Evolutionary conservation across 106 monocot genomes (phyloP).

Genomic region (Dendrobium chrysotoxum): DNA sequence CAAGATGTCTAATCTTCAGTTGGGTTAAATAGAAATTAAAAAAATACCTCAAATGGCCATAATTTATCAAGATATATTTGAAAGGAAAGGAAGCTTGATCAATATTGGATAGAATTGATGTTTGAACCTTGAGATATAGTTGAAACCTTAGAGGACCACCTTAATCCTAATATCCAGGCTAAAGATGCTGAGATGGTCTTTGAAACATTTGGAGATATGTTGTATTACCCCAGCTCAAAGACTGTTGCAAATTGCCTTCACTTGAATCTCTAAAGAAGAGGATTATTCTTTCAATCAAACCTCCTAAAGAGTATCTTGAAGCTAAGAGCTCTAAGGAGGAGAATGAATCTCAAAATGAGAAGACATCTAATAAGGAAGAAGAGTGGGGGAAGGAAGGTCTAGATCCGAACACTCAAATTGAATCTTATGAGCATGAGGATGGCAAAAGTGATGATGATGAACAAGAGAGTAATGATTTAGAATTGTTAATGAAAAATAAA

Average conservation of each 20-base stretch:
- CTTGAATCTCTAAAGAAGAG: constrained; percentile 60
- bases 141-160: constrained; percentile 56
- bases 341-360: constrained; percentile 17
- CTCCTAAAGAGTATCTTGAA: constrained; percentile 80
- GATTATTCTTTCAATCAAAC: constrained; percentile 81
- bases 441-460: constrained; percentile 24
- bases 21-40: too few relatives aligned
- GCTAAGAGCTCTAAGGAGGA: constrained; percentile 42
- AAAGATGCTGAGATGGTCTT: constrained; percentile 62
- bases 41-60: too few relatives aligned
- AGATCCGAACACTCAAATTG: constrained; percentile 49
- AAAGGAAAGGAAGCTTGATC: too few relatives aligned
- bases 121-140: constrained; percentile 5
- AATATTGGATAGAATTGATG: too few relatives aligned
- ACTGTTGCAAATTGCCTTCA: constrained; percentile 53
- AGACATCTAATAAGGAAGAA: constrained; percentile 34
- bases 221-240: constrained; percentile 60
- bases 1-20: too few relatives aligned
- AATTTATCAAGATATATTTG: too few relatives aligned
- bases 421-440: constrained; percentile 26
- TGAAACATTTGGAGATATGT: constrained; percentile 65
- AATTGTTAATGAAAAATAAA: too few relatives aligned
- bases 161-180: constrained; percentile 52
- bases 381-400: constrained; percentile 69
- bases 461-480: background rate